phyloP scores from a whole-genome alignment of 2,329 filamentous ascomycete species.

The Chaetothyriales sp. region DNA sequence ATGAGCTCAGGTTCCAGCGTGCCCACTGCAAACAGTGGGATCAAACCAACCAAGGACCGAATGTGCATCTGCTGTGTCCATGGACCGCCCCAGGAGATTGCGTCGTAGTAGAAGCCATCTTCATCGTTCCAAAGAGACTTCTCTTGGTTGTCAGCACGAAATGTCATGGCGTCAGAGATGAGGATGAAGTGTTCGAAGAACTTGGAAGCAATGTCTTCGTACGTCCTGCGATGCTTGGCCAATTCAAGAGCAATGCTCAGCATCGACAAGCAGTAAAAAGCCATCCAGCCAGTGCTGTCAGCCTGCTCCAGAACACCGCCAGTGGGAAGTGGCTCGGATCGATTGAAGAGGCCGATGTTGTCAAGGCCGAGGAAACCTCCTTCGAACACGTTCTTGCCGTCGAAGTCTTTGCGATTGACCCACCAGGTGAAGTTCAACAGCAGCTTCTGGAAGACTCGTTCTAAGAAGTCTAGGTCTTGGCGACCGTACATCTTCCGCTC shows the following conservation, averaged over 20 bases:
- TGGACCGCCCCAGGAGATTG: constrained; percentile 88
- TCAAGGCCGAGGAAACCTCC: constrained; percentile 90
- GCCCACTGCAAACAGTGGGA: constrained; percentile 81
- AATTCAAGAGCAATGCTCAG: constrained; percentile 91
- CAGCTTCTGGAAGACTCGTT: constrained; percentile 91
- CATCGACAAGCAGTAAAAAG: constrained; percentile 93
- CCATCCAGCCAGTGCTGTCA: constrained; percentile 98
- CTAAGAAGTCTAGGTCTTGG: constrained; percentile 87
- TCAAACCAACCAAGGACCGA: constrained; percentile 80
- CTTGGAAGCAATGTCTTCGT: constrained; percentile 92
- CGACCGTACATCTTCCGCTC: constrained; percentile 93
- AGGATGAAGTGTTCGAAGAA: constrained; percentile 98
- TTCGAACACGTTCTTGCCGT: constrained; percentile 95
- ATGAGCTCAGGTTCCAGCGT: constrained; percentile 90
- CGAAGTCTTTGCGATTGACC: constrained; percentile 90
- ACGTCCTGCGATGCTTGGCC: constrained; percentile 85
- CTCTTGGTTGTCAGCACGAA: constrained; percentile 57
- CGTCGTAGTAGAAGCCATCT: constrained; percentile 95
- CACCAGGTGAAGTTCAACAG: constrained; percentile 98
- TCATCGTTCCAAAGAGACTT: constrained; percentile 91
- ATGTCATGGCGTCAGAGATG: constrained; percentile 95
- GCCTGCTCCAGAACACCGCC: constrained; percentile 90
- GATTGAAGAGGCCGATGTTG: constrained; percentile 96
- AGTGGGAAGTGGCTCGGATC: constrained; percentile 85
- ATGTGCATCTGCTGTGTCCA: constrained; percentile 89